Base-by-base conservation (phyloP, 495 filamentous ascomycete genomes). In the Rostrohypoxylon terebratum region DNA sequence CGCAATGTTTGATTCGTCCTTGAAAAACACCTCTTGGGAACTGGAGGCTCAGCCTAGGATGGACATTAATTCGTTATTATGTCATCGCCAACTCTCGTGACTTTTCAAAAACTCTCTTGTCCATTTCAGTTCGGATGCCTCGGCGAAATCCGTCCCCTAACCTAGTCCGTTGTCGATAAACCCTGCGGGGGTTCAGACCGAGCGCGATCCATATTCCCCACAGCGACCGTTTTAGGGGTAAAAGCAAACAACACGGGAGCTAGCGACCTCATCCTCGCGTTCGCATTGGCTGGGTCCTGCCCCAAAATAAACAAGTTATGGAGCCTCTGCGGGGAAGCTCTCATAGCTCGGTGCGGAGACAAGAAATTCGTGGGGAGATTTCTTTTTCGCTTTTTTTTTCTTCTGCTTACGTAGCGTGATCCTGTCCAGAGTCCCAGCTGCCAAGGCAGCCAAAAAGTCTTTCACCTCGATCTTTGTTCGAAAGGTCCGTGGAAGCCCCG, bases 401-500 rank as follows among this genome's bases (percentile, higher is more conserved):
- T 11, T 5, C 18, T 51, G 47, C 21, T 20, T 48, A 48, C 44
- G 4, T 48, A 21, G 16, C 18, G 8, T 4, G n/a, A 14, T n/a
- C 42, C 42, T 45, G 18, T 18, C 44, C 20, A 21, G n/a, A 7
- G 16, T 21, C 18, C 6, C 4, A 16, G 44, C 47, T 50, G 21
- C 38, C 38, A 42, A 42, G 47, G 18, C 13, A 25, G 47, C 4
- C 21, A 50, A 50, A 23, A 21, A 50, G 47, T 50, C 47, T 50
- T 50, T 9, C 7, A 0, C 48, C 11, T 53, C 23, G 7, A 18
- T 23, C 48, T 53, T 53, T 23, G 21, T 25, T 23, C 25, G 47
- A 51, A 71, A 71, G 58, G 44, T 71, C 72, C 72, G 72, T 59
- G 68, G 68, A 75, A 75, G 72, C 68, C 62, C 72, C 72, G 72